Evolutionary conservation across 306 rosid genomes (phyloP).

Genomic region (Quercus robur): DNA sequence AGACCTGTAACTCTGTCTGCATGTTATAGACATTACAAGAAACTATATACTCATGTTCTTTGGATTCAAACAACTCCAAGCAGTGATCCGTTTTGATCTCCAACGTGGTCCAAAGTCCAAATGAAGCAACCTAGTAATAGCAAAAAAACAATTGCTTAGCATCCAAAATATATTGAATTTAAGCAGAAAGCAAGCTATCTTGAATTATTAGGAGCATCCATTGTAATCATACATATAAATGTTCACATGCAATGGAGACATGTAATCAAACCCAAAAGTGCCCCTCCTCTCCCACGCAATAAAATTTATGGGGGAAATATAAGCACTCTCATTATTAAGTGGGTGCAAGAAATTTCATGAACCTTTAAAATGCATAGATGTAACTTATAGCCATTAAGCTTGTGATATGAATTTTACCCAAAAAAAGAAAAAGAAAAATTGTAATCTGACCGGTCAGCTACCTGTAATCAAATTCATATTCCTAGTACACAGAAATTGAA

Average conservation of each 20-base stretch:
- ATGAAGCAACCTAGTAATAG: conserved; percentile 1
- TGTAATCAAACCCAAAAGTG: neutral
- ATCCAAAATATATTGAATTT: neutral
- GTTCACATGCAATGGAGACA: neutral
- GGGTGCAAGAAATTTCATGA: neutral
- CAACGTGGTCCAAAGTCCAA: conserved; percentile 1
- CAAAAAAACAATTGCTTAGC: neutral
- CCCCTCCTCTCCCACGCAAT: neutral
- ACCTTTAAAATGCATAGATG: neutral
- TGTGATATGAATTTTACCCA: neutral
- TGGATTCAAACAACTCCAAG: neutral
- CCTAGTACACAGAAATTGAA: neutral
- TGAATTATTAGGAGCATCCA: neutral
- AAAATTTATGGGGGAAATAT: neutral
- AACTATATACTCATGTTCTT: conserved; percentile 22
- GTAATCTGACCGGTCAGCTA: neutral
- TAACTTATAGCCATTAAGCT: neutral
- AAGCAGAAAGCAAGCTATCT: neutral
- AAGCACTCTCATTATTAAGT: neutral
- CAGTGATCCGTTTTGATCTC: neutral
- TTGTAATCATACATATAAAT: neutral
- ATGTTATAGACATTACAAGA: conserved; percentile 27
- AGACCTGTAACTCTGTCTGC: conserved; percentile 49
- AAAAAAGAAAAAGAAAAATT: too few species aligned
- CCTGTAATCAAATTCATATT: neutral